Evolutionary conservation across 495 filamentous ascomycete species (phyloP).

Genomic region (Aspergillus biplanus): DNA sequence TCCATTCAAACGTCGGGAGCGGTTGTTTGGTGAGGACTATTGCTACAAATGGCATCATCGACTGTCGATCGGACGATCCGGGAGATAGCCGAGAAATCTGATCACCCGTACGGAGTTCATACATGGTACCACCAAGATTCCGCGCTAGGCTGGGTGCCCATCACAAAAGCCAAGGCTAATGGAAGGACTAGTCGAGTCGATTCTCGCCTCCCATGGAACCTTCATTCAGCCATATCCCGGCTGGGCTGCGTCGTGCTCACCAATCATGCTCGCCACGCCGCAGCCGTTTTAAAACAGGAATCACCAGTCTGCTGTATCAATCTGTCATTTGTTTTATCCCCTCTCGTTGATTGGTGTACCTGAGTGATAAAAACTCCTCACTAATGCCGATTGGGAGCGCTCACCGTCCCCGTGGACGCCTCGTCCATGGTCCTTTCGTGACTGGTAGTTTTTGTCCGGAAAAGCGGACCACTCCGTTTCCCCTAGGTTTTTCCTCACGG

Average conservation of each 20-base stretch:
- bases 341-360: slow-evolving; percentile 24
- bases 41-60: neutral
- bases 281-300: neutral
- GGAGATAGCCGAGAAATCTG: slow-evolving; percentile 4
- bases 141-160: neutral
- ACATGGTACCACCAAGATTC: neutral
- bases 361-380: slow-evolving; percentile 8
- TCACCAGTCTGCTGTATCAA: neutral
- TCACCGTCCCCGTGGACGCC: neutral
- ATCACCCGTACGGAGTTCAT: neutral
- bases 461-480: neutral
- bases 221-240: too few species aligned
- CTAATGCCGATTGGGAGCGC: slow-evolving; percentile 4
- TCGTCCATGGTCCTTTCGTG: neutral
- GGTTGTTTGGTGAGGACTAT: neutral
- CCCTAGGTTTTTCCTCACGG: neutral
- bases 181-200: neutral
- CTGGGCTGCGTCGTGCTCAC: neutral
- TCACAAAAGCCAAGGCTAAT: neutral
- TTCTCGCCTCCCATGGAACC: too few species aligned
- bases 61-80: slow-evolving; percentile 22
- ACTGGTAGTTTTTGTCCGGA: neutral
- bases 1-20: neutral
- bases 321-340: neutral
- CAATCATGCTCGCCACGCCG: neutral